Percentiles rank a stretch among this genome's conserved stretches.
phyloP scores from a whole-genome alignment of 306 rosid species.

The Alnus glutinosa region DNA sequence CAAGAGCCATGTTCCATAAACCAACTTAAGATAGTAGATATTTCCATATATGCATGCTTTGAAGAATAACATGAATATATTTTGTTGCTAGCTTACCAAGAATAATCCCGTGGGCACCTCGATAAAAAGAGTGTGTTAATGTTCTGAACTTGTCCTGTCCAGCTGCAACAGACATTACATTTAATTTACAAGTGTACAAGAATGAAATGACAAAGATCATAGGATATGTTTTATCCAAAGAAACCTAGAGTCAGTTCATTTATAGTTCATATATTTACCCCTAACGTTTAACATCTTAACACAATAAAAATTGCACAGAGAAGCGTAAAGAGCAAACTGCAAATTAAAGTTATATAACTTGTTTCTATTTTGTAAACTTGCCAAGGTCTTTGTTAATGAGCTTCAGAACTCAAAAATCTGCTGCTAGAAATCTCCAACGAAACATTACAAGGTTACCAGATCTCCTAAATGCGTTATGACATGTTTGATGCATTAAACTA shows the following conservation, averaged over 20 bases:
- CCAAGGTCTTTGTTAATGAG: not conserved
- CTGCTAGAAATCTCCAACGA: not conserved
- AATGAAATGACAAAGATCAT: not conserved
- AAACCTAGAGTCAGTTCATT: not conserved
- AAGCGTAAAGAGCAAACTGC: not conserved
- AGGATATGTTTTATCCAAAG: not conserved
- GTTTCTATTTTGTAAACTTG: too few species aligned
- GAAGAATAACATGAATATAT: not conserved
- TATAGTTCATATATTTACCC: too few species aligned
- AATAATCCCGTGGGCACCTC: slow-evolving; percentile 95
- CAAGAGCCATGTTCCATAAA: not conserved
- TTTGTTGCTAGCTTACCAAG: slow-evolving; percentile 58
- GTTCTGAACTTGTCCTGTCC: slow-evolving; percentile 98
- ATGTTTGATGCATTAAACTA: too few species aligned
- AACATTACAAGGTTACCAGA: too few species aligned
- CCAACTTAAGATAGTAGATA: not conserved
- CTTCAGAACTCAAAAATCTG: not conserved
- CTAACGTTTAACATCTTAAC: too few species aligned
- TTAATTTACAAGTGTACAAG: not conserved
- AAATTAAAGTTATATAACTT: not conserved
- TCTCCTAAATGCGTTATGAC: too few species aligned
- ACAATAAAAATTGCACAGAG: not conserved
- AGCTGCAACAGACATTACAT: slow-evolving; percentile 60
- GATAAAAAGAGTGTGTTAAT: slow-evolving; percentile 79
- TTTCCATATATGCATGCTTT: not conserved